These are phyloP conservation scores for Boletus insuetus DNA, from an alignment of 768 basidiomycete genomes.

Conservation along the genomic window DNA sequence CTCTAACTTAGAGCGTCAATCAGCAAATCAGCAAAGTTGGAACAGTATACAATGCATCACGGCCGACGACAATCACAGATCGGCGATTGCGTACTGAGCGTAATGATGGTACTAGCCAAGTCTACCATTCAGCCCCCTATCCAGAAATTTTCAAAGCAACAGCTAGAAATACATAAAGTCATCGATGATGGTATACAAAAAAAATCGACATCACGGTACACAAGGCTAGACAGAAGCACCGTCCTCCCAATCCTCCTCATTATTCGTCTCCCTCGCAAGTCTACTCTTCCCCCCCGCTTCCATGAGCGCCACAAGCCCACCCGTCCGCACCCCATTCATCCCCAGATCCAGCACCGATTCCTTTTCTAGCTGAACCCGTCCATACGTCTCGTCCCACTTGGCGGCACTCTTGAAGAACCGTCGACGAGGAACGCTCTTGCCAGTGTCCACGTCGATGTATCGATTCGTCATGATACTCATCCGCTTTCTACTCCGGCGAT, in stretches of 20 bases:
- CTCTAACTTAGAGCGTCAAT: too few species aligned
- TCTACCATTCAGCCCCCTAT: background rate
- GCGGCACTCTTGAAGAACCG: slow-evolving; percentile 57
- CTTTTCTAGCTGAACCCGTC: slow-evolving; percentile 23
- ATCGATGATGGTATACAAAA: background rate
- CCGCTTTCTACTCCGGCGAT: slow-evolving; percentile 44
- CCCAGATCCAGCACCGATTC: slow-evolving; percentile 21
- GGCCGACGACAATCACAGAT: too few species aligned
- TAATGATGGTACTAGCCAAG: too few species aligned
- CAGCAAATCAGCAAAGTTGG: too few species aligned
- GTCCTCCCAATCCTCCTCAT: slow-evolving; percentile 34
- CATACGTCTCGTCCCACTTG: slow-evolving; percentile 34
- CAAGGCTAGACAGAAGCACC: slow-evolving; percentile 20
- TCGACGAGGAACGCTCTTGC: slow-evolving; percentile 37
- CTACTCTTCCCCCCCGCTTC: slow-evolving; percentile 23
- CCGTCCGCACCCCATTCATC: slow-evolving; percentile 9
- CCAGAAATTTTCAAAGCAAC: background rate
- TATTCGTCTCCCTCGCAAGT: slow-evolving; percentile 8
- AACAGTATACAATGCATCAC: too few species aligned
- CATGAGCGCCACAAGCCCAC: slow-evolving; percentile 24
- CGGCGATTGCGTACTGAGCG: too few species aligned
- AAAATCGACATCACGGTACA: background rate
- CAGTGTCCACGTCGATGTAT: slow-evolving; percentile 46
- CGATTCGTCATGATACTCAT: slow-evolving; percentile 70
- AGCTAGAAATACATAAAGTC: slow-evolving; percentile 7